A percentile compares a stretch with the other conserved stretches of the same genome.
Evolutionary conservation across 371 early-diverging fungal species (phyloP).

Genomic region (Umbelopsis sp.): DNA sequence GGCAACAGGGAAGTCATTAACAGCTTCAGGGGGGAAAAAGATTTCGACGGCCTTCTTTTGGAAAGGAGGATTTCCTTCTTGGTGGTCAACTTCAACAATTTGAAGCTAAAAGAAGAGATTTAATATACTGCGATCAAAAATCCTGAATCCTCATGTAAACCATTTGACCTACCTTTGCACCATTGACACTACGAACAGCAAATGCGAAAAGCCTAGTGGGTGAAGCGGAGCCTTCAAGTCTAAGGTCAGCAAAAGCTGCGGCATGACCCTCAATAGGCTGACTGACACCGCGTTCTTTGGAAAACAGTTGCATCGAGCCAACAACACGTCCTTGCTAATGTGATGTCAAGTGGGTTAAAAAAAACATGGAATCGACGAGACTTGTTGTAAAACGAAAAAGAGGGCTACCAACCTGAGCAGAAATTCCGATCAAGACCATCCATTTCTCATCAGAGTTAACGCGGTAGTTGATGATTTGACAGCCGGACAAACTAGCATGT

Average conservation of each 20-base stretch:
- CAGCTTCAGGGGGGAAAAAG: constrained; percentile 94
- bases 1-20: constrained; percentile 94
- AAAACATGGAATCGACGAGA: neutral
- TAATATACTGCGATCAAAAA: neutral
- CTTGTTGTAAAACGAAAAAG: neutral
- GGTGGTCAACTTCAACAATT: constrained; percentile 96
- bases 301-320: constrained; percentile 95
- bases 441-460: constrained; percentile 90
- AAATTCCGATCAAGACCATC: constrained; percentile 94
- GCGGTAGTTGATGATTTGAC: constrained; percentile 96
- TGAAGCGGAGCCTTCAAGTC: constrained; percentile 73
- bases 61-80: constrained; percentile 88
- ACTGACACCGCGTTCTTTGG: constrained; percentile 89
- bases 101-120: constrained; percentile 69
- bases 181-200: constrained; percentile 81
- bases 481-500: constrained; percentile 77
- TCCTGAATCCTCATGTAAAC: neutral
- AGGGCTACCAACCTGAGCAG: constrained; percentile 58
- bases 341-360: neutral
- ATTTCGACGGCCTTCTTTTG: constrained; percentile 92
- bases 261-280: constrained; percentile 98
- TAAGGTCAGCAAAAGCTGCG: constrained; percentile 92
- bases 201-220: constrained; percentile 93
- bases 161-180: constrained; percentile 72
- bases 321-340: constrained; percentile 81